These are phyloP conservation scores for Huntiella abstrusa DNA, from an alignment of 2,329 filamentous ascomycete genomes.

Conservation along the genomic window DNA sequence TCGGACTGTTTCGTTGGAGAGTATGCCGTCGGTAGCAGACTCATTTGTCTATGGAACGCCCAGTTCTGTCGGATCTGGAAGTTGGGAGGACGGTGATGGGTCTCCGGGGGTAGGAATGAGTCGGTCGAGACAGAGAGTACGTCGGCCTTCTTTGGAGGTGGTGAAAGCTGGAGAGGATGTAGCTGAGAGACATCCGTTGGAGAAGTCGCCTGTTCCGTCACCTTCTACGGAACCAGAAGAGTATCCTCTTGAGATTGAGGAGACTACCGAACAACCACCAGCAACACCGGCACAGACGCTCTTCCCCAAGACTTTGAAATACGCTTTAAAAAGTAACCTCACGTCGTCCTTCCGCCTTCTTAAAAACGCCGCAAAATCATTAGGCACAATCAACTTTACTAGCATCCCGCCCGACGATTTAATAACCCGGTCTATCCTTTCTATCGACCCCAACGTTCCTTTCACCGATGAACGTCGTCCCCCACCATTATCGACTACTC, in stretches of 20 bases:
- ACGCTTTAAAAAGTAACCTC: conserved; percentile 48
- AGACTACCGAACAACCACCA: conserved; percentile 25
- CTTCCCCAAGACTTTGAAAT: conserved; percentile 7
- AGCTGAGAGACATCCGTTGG: too few species aligned
- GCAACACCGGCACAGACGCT: too few species aligned
- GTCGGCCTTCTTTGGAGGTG: conserved; percentile 28
- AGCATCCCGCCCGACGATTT: conserved; percentile 49
- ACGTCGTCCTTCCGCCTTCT: conserved; percentile 47
- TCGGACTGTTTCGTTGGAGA: conserved; percentile 39
- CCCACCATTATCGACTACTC: conserved; percentile 41
- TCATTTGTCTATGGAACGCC: conserved; percentile 32
- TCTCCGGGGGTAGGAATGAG: background rate
- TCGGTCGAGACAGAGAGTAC: conserved; percentile 18
- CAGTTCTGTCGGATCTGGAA: conserved; percentile 31
- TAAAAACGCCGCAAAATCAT: conserved; percentile 42
- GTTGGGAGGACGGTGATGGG: conserved; percentile 18
- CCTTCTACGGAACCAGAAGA: conserved; percentile 32
- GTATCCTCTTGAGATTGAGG: conserved; percentile 30
- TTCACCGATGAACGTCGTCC: conserved; percentile 50
- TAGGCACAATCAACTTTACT: conserved; percentile 42
- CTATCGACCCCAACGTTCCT: conserved; percentile 45
- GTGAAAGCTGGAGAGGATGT: too few species aligned
- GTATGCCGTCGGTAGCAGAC: conserved; percentile 38
- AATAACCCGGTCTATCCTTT: conserved; percentile 46
- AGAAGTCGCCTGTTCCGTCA: conserved; percentile 27